These are phyloP conservation scores for Salix arbutifolia DNA, from an alignment of 345 rosid species.

Conservation along the genomic window DNA sequence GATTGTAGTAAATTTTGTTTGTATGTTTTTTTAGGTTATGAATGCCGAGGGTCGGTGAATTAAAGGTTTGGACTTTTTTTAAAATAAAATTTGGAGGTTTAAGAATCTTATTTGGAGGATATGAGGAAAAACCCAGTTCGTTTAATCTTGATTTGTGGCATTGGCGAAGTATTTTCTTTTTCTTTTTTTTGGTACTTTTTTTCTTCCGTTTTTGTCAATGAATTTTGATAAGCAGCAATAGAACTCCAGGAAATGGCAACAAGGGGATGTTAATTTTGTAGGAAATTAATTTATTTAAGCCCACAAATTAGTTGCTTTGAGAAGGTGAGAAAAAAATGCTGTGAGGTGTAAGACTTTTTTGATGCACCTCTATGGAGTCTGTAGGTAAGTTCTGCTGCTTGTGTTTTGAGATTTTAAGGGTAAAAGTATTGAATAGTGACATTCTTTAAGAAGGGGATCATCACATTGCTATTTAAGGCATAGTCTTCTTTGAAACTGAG, in stretches of 20 bases:
- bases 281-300: neutral
- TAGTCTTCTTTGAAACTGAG: neutral
- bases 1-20: neutral
- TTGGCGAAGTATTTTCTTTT: neutral
- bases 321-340: neutral
- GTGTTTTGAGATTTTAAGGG: neutral
- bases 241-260: neutral
- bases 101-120: neutral
- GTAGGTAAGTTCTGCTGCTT: neutral
- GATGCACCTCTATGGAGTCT: neutral
- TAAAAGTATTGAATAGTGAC: neutral
- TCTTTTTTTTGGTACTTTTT: neutral
- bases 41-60: neutral
- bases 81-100: neutral
- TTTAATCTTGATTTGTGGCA: neutral
- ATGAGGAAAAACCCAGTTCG: neutral
- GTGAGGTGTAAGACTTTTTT: neutral
- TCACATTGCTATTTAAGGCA: neutral
- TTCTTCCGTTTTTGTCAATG: neutral
- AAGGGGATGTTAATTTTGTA: neutral
- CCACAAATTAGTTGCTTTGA: neutral
- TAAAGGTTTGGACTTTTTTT: neutral
- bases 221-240: neutral
- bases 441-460: neutral
- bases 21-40: conserved; percentile 1